Conservation (phyloP, 2,329 filamentous ascomycete genomes). For the Rhinocladiella similis region DNA sequence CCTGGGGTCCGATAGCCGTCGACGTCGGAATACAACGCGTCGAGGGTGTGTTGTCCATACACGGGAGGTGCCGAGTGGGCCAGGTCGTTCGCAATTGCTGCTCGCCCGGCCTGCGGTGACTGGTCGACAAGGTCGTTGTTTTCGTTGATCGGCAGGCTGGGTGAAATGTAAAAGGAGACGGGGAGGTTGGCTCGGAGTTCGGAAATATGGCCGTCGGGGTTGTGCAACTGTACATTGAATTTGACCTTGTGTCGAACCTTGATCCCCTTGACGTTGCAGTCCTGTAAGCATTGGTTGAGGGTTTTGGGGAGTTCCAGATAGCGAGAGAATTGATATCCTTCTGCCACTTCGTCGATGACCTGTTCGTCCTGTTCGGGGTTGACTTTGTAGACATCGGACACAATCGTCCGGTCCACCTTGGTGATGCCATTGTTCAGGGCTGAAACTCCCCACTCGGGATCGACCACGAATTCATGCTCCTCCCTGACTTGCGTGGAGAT, state of each 20-base stretch:
- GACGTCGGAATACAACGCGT: constrained; percentile 86
- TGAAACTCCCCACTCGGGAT: constrained; percentile 44
- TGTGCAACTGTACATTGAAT: constrained; percentile 85
- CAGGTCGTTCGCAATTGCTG: constrained; percentile 55
- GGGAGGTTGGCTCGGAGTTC: constrained; percentile 83
- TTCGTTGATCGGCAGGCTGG: constrained; percentile 84
- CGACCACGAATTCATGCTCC: constrained; percentile 64
- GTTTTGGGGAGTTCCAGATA: constrained; percentile 73
- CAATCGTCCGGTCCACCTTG: constrained; percentile 65
- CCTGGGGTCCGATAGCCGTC: constrained; percentile 83
- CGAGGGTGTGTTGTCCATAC: constrained; percentile 86
- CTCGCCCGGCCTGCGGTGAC: constrained; percentile 51
- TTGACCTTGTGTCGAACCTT: constrained; percentile 92
- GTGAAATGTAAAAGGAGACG: constrained; percentile 92
- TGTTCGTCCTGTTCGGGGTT: constrained; percentile 63
- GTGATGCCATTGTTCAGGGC: constrained; percentile 35
- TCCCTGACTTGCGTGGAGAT: constrained; percentile 81
- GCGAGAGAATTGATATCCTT: constrained; percentile 62
- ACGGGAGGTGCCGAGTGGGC: constrained; percentile 78
- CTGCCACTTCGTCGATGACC: constrained; percentile 57
- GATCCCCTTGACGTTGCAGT: constrained; percentile 84
- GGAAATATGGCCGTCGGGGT: constrained; percentile 91
- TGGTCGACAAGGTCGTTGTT: constrained; percentile 74
- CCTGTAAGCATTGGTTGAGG: constrained; percentile 81
- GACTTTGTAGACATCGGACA: constrained; percentile 68